Evolutionary conservation across 2,329 filamentous ascomycete genomes (phyloP), one percentile per base, ranked within the genome.

Genomic region (Knufia fluminis): DNA sequence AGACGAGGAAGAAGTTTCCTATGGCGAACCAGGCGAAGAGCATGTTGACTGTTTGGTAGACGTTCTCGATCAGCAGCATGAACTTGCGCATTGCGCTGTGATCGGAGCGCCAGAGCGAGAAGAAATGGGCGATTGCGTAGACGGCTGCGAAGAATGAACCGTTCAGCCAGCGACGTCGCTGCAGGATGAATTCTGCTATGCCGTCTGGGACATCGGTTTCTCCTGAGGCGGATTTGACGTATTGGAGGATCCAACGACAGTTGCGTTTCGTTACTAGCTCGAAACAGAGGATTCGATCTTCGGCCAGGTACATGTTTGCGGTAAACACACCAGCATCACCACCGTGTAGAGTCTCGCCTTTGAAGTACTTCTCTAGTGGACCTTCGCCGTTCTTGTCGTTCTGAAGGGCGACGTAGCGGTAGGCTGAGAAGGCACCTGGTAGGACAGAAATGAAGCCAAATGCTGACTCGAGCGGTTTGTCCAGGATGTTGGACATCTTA

Each of bases 401-500:
- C 64, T 97, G 92, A 40, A 98, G 73, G 3, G 92, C 92, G 8
- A 95, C 78, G 65, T 87, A 98, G 33, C 92, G 85, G 67, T 98
- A 98, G 17, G 92, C 92, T n/a, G 91, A 97, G 69, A 98, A 95
- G 51, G 92, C 92, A 72, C 92, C 92, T 0, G 92, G 92, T 63
- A 98, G 75, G 62, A 98, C 92, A 39, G 87, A 88, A 64, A 98
- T 97, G 71, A 97, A 98, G 41, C 92, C 92, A 66, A 98, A 98
- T 0, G 91, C 87, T 3, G 91, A 97, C 66, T 98, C 92, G 35
- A 98, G 73, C 1, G 92, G 92, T 71, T 98, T 98, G 67, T 98
- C 92, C 39, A 98, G 77, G 63, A 98, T 98, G 63, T 98, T 98
- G 67, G 88, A 95, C 85, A 98, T 95, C 77, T 98, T 98, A 77